Percentiles rank a stretch among this genome's conserved stretches.
phyloP scores from a whole-genome alignment of 441 rosid species.

The Erodium moschatum region DNA sequence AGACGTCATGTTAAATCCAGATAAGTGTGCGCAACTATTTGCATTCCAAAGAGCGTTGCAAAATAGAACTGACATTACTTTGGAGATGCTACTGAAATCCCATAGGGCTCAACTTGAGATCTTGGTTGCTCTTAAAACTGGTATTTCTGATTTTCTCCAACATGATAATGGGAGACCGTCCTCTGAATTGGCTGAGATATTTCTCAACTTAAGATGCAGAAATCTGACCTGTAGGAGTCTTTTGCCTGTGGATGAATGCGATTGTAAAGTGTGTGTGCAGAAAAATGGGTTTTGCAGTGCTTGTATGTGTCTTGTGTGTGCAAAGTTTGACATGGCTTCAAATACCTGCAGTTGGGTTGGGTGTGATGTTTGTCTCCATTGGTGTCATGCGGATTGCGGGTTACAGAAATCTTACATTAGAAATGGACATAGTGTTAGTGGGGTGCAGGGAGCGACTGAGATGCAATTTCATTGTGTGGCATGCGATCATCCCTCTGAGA shows the following conservation, averaged over 20 bases:
- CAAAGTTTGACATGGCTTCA: constrained; percentile 85
- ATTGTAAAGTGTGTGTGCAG: constrained; percentile 75
- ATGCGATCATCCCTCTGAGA: constrained; percentile 94
- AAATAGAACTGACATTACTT: constrained; percentile 53
- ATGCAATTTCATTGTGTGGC: constrained; percentile 94
- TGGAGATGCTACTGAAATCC: constrained; percentile 50
- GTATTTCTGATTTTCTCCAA: constrained; percentile 60
- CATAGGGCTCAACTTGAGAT: constrained; percentile 80
- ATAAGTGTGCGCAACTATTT: constrained; percentile 44
- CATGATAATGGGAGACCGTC: constrained; percentile 42
- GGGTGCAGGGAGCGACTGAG: constrained; percentile 52
- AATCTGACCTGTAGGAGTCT: constrained; percentile 58
- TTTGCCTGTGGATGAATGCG: constrained; percentile 89
- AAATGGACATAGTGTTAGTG: constrained; percentile 58
- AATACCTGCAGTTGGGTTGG: constrained; percentile 99
- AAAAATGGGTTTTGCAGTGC: constrained; percentile 86
- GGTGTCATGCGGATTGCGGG: constrained; percentile 96
- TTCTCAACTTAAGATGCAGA: constrained; percentile 68
- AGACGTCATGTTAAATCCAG: constrained; percentile 57
- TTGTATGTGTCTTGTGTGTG: constrained; percentile 95
- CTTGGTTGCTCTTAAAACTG: constrained; percentile 74
- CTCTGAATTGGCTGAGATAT: constrained; percentile 78
- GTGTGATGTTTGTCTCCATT: constrained; percentile 94
- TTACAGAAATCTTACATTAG: constrained; percentile 64
- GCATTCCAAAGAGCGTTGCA: constrained; percentile 51